Conservation (phyloP, 75 land plant genomes). For the Azolla pinnata region DNA sequence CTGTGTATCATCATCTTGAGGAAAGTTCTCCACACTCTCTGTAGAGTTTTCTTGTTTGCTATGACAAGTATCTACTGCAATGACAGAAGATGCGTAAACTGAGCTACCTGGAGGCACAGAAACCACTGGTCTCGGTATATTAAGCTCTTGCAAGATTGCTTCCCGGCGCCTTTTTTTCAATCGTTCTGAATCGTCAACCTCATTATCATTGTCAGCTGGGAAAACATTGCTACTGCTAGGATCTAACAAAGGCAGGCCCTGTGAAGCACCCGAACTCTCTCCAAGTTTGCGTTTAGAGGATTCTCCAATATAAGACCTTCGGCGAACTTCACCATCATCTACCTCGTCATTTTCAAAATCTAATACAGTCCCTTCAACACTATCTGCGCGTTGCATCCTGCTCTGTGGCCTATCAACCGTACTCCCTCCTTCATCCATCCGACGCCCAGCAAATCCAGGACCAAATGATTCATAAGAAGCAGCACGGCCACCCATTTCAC, state of each 20-base stretch:
- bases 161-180: conserved; percentile 21
- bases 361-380: conserved; percentile 71
- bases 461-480: conserved; percentile 89
- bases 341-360: conserved; percentile 70
- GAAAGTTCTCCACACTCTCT: conserved; percentile 95
- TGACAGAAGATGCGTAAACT: conserved; percentile 74
- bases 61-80: conserved; percentile 87
- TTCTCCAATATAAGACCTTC: conserved; percentile 31
- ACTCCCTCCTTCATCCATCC: conserved; percentile 69
- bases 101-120: conserved; percentile 40
- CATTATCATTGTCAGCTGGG: conserved; percentile 29
- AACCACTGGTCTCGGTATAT: conserved; percentile 19
- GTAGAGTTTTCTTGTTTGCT: conserved; percentile 65
- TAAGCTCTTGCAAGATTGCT: conserved; percentile 32
- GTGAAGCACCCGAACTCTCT: conserved; percentile 30
- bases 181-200: conserved; percentile 18
- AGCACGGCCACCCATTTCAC: conserved; percentile 88
- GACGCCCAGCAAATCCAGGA: conserved; percentile 53
- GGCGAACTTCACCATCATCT: conserved; percentile 38
- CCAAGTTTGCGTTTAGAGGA: conserved; percentile 65
- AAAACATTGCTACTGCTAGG: conserved; percentile 49
- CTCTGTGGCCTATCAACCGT: conserved; percentile 43
- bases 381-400: conserved; percentile 61
- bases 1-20: conserved; percentile 59
- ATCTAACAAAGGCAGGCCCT: conserved; percentile 27